phyloP scores from a whole-genome alignment of 1,284 basidiomycete genomes.

The Exsudoporus floridanus region DNA sequence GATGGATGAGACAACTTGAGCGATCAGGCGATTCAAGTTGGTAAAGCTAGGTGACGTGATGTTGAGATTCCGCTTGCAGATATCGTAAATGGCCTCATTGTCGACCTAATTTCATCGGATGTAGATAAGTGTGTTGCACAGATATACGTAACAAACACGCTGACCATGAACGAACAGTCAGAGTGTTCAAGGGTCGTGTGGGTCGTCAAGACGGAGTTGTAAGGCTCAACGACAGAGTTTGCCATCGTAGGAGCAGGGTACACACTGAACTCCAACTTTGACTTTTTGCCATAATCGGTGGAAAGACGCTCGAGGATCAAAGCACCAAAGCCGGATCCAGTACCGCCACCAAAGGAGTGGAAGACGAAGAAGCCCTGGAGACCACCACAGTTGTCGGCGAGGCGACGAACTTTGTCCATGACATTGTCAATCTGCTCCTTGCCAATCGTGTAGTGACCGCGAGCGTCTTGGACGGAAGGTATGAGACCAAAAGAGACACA shows the following conservation, averaged over 20 bases:
- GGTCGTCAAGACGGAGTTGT: constrained; percentile 98
- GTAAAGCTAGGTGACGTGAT: constrained; percentile 81
- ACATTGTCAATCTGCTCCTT: constrained; percentile 93
- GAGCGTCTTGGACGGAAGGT: constrained; percentile 64
- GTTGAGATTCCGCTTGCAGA: constrained; percentile 87
- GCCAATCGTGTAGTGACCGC: constrained; percentile 97
- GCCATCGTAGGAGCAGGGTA: constrained; percentile 95
- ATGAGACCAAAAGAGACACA: background rate
- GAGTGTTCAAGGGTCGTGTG: constrained; percentile 99
- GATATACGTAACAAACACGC: constrained; percentile 18
- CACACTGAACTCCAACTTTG: constrained; percentile 98
- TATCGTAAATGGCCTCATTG: constrained; percentile 95
- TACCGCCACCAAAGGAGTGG: constrained; percentile 99
- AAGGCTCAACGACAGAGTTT: constrained; percentile 98
- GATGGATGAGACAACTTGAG: constrained; percentile 89
- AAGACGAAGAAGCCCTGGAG: constrained; percentile 99
- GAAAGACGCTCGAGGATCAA: constrained; percentile 96
- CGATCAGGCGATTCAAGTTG: constrained; percentile 88
- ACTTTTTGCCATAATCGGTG: constrained; percentile 99
- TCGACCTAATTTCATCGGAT: constrained; percentile 58
- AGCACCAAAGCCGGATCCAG: constrained; percentile 98
- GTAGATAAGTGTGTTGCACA: constrained; percentile 1
- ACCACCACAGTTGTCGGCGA: constrained; percentile 97
- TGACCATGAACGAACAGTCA: constrained; percentile 98
- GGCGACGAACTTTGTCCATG: constrained; percentile 94